These are phyloP conservation scores for Skeletonema potamos DNA, from an alignment of 108 stramenopile species.

Conservation along the genomic window DNA sequence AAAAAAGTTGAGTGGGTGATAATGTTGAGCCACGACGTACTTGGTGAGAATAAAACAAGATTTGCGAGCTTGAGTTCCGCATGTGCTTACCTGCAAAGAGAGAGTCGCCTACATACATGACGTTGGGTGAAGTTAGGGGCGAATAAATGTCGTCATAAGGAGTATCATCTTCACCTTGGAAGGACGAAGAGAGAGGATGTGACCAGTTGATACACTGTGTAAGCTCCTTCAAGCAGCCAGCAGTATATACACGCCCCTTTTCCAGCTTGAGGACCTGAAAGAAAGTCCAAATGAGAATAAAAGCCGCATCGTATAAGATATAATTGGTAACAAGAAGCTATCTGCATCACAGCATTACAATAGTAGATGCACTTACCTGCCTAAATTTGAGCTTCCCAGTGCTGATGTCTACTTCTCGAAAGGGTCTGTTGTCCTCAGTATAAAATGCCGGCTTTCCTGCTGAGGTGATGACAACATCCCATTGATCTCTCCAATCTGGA, in stretches of 20 bases:
- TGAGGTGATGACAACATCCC: conserved; percentile 78
- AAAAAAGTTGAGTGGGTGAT: not conserved
- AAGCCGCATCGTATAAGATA: not conserved
- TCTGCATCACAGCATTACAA: not conserved
- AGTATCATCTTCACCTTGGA: conserved; percentile 1
- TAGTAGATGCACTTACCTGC: conserved; percentile 36
- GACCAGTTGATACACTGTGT: conserved; percentile 66
- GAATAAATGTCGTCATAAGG: conserved; percentile 37
- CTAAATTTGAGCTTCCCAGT: conserved; percentile 67
- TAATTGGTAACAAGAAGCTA: not conserved
- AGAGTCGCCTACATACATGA: conserved; percentile 96
- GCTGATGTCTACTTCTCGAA: conserved; percentile 75
- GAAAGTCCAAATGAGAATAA: not conserved
- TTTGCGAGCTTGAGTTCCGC: not conserved
- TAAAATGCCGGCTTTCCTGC: conserved; percentile 96
- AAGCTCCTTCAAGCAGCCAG: conserved; percentile 78
- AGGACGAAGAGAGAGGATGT: conserved; percentile 16
- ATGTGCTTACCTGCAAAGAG: conserved; percentile 73
- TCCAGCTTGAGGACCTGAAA: conserved; percentile 59
- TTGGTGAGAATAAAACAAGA: not conserved
- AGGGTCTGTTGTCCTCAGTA: conserved; percentile 78
- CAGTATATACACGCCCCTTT: conserved; percentile 73
- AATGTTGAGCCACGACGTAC: not conserved
- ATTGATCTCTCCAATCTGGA: conserved; percentile 81
- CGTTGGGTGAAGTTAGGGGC: conserved; percentile 62